Evolutionary conservation across 345 rosid genomes (phyloP).

Genomic region (Gossypium herbaceum): DNA sequence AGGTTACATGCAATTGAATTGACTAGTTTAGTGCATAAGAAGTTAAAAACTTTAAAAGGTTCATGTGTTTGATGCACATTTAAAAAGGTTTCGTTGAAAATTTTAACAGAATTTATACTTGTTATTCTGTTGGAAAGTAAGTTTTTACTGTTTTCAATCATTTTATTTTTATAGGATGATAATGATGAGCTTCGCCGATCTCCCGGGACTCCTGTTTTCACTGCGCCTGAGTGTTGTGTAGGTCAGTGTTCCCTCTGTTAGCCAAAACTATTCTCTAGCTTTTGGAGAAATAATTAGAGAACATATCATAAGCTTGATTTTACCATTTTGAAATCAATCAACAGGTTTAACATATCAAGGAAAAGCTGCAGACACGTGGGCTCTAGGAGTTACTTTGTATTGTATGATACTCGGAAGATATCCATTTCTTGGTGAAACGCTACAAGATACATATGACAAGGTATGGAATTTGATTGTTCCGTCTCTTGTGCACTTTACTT

Average conservation of each 20-base stretch:
- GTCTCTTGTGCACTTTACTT: background rate
- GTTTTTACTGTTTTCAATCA: background rate
- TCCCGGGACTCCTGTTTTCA: slow-evolving; percentile 99
- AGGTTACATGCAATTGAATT: background rate
- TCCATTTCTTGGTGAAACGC: slow-evolving; percentile 92
- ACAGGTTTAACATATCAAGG: slow-evolving; percentile 86
- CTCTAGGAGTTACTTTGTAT: slow-evolving; percentile 89
- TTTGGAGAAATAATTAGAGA: background rate
- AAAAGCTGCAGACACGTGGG: slow-evolving; percentile 96
- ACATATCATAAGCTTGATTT: slow-evolving; percentile 4
- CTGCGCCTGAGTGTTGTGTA: slow-evolving; percentile 98
- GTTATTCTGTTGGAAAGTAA: background rate
- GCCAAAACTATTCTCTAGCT: background rate
- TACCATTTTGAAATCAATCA: slow-evolving; percentile 16
- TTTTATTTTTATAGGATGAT: slow-evolving; percentile 57
- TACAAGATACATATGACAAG: slow-evolving; percentile 96
- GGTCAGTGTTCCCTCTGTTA: slow-evolving; percentile 39
- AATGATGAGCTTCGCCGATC: slow-evolving; percentile 95
- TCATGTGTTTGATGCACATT: background rate
- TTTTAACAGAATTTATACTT: background rate
- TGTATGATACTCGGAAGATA: slow-evolving; percentile 77
- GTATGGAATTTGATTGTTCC: slow-evolving; percentile 28
- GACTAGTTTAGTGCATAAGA: background rate
- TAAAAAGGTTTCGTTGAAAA: background rate
- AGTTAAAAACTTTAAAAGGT: background rate